A percentile compares a stretch with the other conserved stretches of the same genome.
Evolutionary conservation across 2,329 filamentous ascomycete genomes (phyloP).

Genomic region (Neocucurbitaria cava): DNA sequence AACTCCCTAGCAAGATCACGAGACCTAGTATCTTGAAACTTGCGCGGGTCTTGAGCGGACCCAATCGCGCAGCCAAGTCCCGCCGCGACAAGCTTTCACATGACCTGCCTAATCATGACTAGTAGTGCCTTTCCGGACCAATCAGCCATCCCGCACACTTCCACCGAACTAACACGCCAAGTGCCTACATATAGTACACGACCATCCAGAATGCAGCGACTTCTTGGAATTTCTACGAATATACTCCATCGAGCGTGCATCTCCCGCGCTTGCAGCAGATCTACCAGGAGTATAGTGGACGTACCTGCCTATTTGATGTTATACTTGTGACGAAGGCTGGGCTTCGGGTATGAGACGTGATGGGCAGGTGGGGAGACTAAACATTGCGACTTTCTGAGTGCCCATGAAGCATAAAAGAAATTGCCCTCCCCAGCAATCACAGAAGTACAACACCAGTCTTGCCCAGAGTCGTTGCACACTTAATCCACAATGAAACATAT

Average conservation of each 20-base stretch:
- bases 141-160: conserved; percentile 14
- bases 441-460: conserved; percentile 1
- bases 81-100: conserved; percentile 13
- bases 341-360: conserved; percentile 19
- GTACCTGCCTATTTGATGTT: conserved; percentile 35
- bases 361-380: conserved; percentile 27
- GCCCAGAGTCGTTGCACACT: conserved; percentile 3
- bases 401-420: conserved; percentile 21
- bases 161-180: conserved; percentile 24
- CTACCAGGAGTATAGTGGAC: conserved; percentile 7
- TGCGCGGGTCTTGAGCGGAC: conserved; percentile 16
- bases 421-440: not conserved
- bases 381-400: not conserved
- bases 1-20: conserved; percentile 15
- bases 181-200: conserved; percentile 34
- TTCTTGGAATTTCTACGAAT: conserved; percentile 10
- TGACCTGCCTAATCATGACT: conserved; percentile 19
- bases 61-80: conserved; percentile 22
- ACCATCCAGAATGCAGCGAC: conserved; percentile 24
- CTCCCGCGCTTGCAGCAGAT: conserved; percentile 29
- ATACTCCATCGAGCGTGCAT: conserved; percentile 22
- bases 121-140: conserved; percentile 22
- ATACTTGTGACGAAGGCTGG: conserved; percentile 10
- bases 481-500: conserved; percentile 38
- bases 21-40: conserved; percentile 11